Evolutionary conservation across 345 rosid species (phyloP).

Genomic region (Eucalyptus lansdowneana): DNA sequence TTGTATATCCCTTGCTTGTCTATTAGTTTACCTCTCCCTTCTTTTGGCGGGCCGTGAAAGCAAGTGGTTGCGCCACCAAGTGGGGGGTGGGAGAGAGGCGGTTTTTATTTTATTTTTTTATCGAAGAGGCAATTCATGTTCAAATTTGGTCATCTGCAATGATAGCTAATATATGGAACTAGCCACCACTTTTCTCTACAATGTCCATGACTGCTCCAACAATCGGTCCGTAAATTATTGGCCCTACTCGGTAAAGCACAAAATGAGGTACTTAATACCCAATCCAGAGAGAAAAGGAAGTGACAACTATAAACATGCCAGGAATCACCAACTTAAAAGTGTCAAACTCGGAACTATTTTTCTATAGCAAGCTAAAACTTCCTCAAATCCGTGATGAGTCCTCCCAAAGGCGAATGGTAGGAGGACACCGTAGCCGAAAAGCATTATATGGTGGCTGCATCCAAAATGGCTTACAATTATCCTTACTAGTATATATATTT

Average conservation of each 20-base stretch:
- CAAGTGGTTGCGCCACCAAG: neutral
- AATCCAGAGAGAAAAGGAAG: neutral
- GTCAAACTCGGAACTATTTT: conserved; percentile 68
- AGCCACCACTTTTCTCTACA: conserved; percentile 86
- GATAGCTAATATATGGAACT: conserved; percentile 80
- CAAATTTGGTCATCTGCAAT: conserved; percentile 86
- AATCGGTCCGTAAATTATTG: conserved; percentile 82
- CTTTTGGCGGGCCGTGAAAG: neutral
- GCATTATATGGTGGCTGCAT: no score
- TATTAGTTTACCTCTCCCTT: neutral
- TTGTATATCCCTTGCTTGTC: neutral
- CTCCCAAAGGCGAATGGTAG: no score
- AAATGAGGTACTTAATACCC: neutral
- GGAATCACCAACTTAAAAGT: conserved; percentile 47
- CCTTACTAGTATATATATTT: no score
- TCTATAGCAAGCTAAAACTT: conserved; percentile 60
- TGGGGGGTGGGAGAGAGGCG: neutral
- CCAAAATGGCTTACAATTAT: no score
- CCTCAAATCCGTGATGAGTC: conserved; percentile 62
- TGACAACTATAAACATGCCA: neutral
- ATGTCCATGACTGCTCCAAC: conserved; percentile 81
- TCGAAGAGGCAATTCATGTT: neutral
- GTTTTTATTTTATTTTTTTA: no score
- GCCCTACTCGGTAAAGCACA: conserved; percentile 31
- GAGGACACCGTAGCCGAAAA: no score